These are phyloP conservation scores for Podospora pseudocomata DNA, from an alignment of 495 filamentous ascomycete species.

Conservation along the genomic window DNA sequence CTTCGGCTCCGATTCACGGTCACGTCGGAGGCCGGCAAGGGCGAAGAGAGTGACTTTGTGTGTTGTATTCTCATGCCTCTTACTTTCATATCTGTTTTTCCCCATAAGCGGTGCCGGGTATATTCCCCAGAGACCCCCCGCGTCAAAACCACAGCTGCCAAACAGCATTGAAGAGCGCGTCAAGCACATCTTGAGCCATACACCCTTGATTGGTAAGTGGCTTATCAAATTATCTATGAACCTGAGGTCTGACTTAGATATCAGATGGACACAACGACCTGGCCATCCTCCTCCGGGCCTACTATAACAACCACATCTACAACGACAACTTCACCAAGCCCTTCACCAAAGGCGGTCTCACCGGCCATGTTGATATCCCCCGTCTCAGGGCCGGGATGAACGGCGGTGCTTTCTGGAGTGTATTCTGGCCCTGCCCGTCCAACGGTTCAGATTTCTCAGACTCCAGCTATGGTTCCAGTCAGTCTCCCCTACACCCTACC, in stretches of 20 bases:
- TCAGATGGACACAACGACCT: slow-evolving; percentile 92
- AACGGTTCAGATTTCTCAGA: slow-evolving; percentile 69
- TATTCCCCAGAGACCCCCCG: not conserved
- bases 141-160: not conserved
- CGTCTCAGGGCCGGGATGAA: slow-evolving; percentile 54
- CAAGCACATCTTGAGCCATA: slow-evolving; percentile 62
- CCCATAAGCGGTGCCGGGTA: not conserved
- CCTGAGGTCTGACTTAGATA: slow-evolving; percentile 7
- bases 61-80: slow-evolving; percentile 5
- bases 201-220: slow-evolving; percentile 72
- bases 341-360: slow-evolving; percentile 63
- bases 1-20: not conserved
- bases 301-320: slow-evolving; percentile 77
- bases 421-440: slow-evolving; percentile 73
- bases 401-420: slow-evolving; percentile 89
- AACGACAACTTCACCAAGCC: slow-evolving; percentile 62
- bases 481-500: not conserved
- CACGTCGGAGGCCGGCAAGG: not conserved
- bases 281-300: slow-evolving; percentile 63
- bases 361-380: slow-evolving; percentile 76
- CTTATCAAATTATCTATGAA: not conserved
- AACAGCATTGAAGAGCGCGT: slow-evolving; percentile 61
- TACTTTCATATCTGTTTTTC: slow-evolving; percentile 8
- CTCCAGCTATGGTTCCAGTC: slow-evolving; percentile 55
- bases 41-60: slow-evolving; percentile 2